Conservation (phyloP, 1,284 basidiomycete genomes). For the Peniophora sp. region DNA sequence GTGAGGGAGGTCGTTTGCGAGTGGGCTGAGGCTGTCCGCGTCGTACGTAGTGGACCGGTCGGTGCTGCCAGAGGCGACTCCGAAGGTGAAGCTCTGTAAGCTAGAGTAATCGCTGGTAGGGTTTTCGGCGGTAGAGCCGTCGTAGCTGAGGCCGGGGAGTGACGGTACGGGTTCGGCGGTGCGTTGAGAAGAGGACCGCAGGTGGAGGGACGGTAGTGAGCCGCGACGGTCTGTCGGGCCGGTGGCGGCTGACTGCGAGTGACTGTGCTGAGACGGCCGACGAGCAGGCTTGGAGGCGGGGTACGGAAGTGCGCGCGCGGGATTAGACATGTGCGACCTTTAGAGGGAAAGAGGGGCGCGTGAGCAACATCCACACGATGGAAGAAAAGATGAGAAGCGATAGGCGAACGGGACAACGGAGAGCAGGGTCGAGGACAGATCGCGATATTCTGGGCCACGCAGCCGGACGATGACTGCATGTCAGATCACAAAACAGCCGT, state of each 20-base stretch:
- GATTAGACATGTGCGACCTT: constrained; percentile 6
- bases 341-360: neutral
- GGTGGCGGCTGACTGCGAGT: constrained; percentile 9
- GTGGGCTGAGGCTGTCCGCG: constrained; percentile 22
- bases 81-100: constrained; percentile 31
- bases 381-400: constrained; percentile 1
- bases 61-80: constrained; percentile 19
- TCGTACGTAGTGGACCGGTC: constrained; percentile 17
- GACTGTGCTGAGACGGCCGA: constrained; percentile 10
- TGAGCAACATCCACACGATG: neutral
- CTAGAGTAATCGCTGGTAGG: constrained; percentile 25
- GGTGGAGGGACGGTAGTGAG: constrained; percentile 18
- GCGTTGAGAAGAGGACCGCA: constrained; percentile 8
- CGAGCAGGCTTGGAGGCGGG: constrained; percentile 13
- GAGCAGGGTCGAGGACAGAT: neutral
- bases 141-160: constrained; percentile 6
- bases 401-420: neutral
- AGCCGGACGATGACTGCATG: neutral
- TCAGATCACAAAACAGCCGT: neutral
- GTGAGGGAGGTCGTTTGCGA: constrained; percentile 13
- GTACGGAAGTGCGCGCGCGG: constrained; percentile 12
- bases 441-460: neutral
- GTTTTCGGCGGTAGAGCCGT: constrained; percentile 11
- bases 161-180: constrained; percentile 9
- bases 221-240: constrained; percentile 9